Percentiles rank a stretch among this genome's conserved stretches.
Conservation (phyloP, 345 rosid species). For the Leavenworthia alabamica region DNA sequence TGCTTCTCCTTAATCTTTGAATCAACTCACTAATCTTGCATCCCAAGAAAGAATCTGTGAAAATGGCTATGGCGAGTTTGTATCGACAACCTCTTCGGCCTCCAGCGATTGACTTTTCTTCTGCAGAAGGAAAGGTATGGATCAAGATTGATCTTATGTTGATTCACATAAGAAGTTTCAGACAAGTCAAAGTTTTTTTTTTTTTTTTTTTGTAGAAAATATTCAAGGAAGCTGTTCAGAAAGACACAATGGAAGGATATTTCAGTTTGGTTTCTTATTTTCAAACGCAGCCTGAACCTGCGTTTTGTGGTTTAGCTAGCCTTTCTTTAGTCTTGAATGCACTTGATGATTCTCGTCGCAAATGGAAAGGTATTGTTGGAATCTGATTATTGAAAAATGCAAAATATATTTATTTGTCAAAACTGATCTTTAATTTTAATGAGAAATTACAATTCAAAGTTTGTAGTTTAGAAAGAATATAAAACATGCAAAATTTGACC, state of each 20-base stretch:
- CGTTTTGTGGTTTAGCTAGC: slow-evolving; percentile 79
- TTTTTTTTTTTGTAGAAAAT: slow-evolving; percentile 41
- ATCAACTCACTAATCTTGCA: slow-evolving; percentile 9
- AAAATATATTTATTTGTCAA: too few relatives aligned
- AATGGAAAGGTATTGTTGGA: slow-evolving; percentile 93
- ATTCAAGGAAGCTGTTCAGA: slow-evolving; percentile 73
- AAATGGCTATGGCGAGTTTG: slow-evolving; percentile 48
- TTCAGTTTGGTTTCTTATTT: slow-evolving; percentile 66
- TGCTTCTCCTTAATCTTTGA: background rate
- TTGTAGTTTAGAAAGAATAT: too few relatives aligned
- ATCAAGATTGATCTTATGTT: background rate
- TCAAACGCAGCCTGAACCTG: slow-evolving; percentile 93
- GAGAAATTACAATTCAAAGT: too few relatives aligned
- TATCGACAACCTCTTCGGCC: slow-evolving; percentile 51
- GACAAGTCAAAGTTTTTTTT: background rate
- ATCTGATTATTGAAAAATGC: too few relatives aligned
- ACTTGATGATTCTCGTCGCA: slow-evolving; percentile 78
- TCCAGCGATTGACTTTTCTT: slow-evolving; percentile 58
- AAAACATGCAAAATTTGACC: too few relatives aligned
- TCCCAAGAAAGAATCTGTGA: too few relatives aligned
- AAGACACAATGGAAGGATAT: slow-evolving; percentile 89
- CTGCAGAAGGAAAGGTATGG: slow-evolving; percentile 47
- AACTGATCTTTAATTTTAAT: too few relatives aligned
- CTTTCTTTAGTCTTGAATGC: slow-evolving; percentile 84
- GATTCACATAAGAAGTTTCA: background rate